Conservation (phyloP, 306 rosid genomes). For the Glycine soja region DNA sequence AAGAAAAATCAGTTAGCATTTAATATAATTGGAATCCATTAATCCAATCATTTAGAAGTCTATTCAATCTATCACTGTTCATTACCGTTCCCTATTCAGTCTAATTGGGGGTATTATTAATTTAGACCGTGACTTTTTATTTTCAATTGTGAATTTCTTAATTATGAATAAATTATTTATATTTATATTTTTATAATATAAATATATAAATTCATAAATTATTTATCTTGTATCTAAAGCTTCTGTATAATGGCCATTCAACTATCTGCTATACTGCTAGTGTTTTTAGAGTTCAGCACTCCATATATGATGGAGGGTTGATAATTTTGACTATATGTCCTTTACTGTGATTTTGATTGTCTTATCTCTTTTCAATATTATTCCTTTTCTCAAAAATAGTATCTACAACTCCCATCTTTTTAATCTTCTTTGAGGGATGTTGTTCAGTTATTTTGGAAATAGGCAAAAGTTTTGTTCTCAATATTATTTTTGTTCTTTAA, state of each 20-base stretch:
- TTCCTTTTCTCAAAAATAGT: neutral
- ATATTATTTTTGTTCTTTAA: constrained; percentile 7
- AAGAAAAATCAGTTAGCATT: neutral
- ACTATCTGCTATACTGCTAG: neutral
- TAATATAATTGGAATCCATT: neutral
- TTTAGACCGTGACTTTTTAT: neutral
- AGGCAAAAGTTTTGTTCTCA: too few species aligned
- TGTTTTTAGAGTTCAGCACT: neutral
- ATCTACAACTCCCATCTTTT: neutral
- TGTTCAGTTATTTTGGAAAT: neutral
- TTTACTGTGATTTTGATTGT: neutral
- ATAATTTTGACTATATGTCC: neutral
- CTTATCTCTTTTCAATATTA: neutral
- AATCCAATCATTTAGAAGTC: too few species aligned
- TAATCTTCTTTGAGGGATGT: neutral
- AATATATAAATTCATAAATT: too few species aligned
- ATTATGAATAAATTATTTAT: neutral
- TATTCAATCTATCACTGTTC: too few species aligned
- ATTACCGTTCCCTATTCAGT: too few species aligned
- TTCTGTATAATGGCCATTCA: neutral
- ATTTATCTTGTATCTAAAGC: neutral
- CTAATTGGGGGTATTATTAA: neutral
- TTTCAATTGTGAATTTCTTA: neutral
- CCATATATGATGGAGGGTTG: neutral
- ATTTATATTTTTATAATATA: too few species aligned